Base-by-base conservation (phyloP, 192 early-diverging fungal species). In the Piromyces finnis region DNA sequence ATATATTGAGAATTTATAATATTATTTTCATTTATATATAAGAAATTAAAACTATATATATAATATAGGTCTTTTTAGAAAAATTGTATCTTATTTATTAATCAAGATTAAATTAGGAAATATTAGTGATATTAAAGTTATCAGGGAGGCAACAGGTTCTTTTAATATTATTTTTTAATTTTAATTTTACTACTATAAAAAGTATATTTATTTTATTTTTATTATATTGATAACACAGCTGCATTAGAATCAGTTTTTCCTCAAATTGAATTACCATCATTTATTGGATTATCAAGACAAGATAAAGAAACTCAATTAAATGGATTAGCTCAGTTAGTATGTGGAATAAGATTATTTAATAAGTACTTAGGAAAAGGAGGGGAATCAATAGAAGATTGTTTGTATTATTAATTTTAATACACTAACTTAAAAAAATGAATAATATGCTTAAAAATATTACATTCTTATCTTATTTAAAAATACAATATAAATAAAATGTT, bases 181-280 rank as follows among this genome's bases (percentile, higher is more conserved):
- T n/a, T n/a, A n/a, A n/a, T n/a, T n/a, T n/a, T n/a, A n/a, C n/a
- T n/a, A n/a, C n/a, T n/a, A n/a, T n/a, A n/a, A n/a, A n/a, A n/a
- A n/a, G n/a, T n/a, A n/a, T n/a, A n/a, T n/a, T n/a, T n/a, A n/a
- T n/a, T n/a, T n/a, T n/a, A n/a, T n/a, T n/a, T n/a, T n/a, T n/a
- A n/a, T n/a, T n/a, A n/a, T n/a, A n/a, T n/a, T n/a, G n/a, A n/a
- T n/a, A n/a, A n/a, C n/a, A n/a, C 77, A 90, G 90, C 88, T 32
- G 90, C 89, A 28, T 83, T 91, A 26, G 90, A 91, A 80, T 91
- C 90, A 0, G 90, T 91, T 29, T 91, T 91, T 77, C 90, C 90
- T 29, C 87, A 89, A 81, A 85, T 84, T 28, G 90, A 91, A 79
- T 84, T 91, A 26, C 82, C 83, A 29, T 84, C 88, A 15, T 91